Evolutionary conservation across 257 asterid species (phyloP), one percentile per base, ranked within the genome.

Genomic region (Penstemon newberryi): DNA sequence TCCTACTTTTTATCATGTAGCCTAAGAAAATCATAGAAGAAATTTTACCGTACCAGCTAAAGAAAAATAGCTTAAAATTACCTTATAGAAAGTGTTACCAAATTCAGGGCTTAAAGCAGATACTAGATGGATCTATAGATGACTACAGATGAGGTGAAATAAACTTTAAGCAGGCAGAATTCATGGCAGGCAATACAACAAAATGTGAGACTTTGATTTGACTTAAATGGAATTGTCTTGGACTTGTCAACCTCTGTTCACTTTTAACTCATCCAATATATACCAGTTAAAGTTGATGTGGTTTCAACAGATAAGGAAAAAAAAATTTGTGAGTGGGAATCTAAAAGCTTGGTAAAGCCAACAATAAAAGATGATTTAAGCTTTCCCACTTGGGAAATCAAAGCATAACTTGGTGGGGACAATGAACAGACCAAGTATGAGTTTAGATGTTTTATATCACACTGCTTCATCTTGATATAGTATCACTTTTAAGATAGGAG

Each of bases 321-420:
- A 5, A 25, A 39, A 61, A 52, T 45, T 3, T 38, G 50, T 59
- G 74, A 68, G 77, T 71, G 76, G 78, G 64, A 74, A 79, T 76
- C 70, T 65, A 67, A 72, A 63, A 74, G 65, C 77, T 64, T 54
- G 72, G 67, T 65, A 66, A 50, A 39, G 67, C 61, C 77, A 66
- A 71, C 56, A 67, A 80, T 65, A 58, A 73, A 65, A 64, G 65
- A 55, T 84, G 84, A 79, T 55, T 49, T 56, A 72, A 78, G 73
- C 70, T 56, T 77, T 77, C 65, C 66, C 73, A 64, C 76, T 76
- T 70, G 49, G 6, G 60, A 75, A 67, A 63, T 66, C 67, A 56
- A 71, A 73, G 69, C 79, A 77, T 63, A 78, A 80, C 77, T 45
- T 37, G 67, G 87, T 71, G 79, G 86, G 91, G 79, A 62, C 84